Conservation (phyloP, 139 green algal genomes). For the Ettlia oleoabundans region DNA sequence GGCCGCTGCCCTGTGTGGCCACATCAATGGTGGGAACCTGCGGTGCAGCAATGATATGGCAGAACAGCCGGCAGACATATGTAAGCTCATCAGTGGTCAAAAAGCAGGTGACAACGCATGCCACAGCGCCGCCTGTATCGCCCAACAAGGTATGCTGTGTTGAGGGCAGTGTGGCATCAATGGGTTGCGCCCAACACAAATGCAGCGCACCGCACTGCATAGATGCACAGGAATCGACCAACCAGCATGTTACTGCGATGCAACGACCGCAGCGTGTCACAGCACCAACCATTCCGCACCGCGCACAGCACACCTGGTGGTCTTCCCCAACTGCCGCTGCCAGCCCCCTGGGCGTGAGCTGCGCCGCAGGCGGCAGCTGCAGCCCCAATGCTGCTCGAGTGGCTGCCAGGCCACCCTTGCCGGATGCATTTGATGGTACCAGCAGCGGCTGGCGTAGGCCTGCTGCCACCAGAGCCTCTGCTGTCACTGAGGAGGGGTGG, state of each 20-base stretch:
- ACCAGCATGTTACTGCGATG: too few species aligned
- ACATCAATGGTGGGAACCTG: slow-evolving; percentile 57
- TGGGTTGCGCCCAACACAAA: too few species aligned
- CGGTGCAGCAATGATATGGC: not conserved
- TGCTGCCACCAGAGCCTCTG: not conserved
- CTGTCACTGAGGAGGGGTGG: not conserved
- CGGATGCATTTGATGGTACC: not conserved
- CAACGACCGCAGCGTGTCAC: not conserved
- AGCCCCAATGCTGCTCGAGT: slow-evolving; percentile 39
- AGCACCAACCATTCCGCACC: not conserved
- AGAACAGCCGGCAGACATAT: not conserved
- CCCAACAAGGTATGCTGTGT: too few species aligned
- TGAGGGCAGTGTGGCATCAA: too few species aligned
- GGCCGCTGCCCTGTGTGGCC: slow-evolving; percentile 50
- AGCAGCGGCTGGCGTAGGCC: slow-evolving; percentile 30
- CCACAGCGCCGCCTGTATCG: too few species aligned
- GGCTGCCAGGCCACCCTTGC: not conserved
- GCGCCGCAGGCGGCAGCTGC: slow-evolving; percentile 25
- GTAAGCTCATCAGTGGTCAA: not conserved
- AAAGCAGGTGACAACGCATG: too few species aligned
- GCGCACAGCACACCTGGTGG: not conserved
- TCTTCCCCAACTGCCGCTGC: slow-evolving; percentile 2
- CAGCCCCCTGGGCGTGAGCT: slow-evolving; percentile 12
- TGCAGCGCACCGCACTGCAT: too few species aligned
- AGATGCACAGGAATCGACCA: too few species aligned